Base-by-base conservation (phyloP, 2,329 filamentous ascomycete species). In the Blastomyces parvus region DNA sequence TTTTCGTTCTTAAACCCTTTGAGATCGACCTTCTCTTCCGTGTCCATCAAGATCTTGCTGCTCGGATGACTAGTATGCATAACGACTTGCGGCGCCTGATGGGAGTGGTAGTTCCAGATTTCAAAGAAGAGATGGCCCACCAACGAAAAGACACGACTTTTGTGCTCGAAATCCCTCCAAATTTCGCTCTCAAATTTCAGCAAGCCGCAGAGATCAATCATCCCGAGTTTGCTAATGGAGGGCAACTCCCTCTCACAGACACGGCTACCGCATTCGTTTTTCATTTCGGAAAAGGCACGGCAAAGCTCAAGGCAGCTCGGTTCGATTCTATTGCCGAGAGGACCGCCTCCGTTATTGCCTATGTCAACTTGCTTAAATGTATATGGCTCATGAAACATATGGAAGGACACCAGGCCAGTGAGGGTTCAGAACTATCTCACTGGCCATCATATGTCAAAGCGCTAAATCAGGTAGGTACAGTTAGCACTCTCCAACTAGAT, bases 401-500 rank as follows among this genome's bases (percentile, higher is more conserved):
- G 48, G 17, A 60, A 9, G 14, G 52, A 40, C 38, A 27, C 44
- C 42, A 50, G 9, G 7, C 25, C 25, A 17, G 4, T 11, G 22
- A 40, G 8, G 4, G 2, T 17, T 53, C 44, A 3, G 42, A 36
- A 27, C 27, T 42, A 33, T 60, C 59, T 27, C 59, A 60, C 19
- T 60, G 59, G 59, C 59, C 59, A n/a, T 60, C 59, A 19, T 60
- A 60, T 40, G 5, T 60, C n/a, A 60, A 38, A 44, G 59, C 27
- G 14, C 44, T 60, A 5, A 53, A 60, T 33, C 59, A 60, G 30
- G 59, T 60, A 22, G 30, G 42, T 36, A 36, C 11, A 36, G 17
- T 50, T 52, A 4, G 14, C 13, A 14, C n/a, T 38, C 14, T 13
- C 40, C 27, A n/a, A 42, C 33, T 36, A 9, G 33, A 9, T 36